Base-by-base conservation (phyloP, 169 alveolate species). In the Cryptosporidium canis region DNA sequence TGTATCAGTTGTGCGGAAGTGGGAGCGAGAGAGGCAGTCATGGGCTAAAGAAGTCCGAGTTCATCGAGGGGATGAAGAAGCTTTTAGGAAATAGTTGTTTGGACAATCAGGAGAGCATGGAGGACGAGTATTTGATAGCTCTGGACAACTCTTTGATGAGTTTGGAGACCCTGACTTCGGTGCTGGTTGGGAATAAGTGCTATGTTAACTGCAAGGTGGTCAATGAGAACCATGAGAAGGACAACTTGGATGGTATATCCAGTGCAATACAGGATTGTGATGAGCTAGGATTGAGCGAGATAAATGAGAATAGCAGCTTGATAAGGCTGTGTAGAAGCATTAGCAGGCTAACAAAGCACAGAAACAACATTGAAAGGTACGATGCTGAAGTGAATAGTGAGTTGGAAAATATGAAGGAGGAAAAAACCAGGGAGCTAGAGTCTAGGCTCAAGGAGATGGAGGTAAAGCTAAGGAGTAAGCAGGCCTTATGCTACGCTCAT, bases 301-400 rank as follows among this genome's bases (percentile, higher is more conserved):
- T 77, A 24, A 77, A 37, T 37, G 87, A 77, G 11, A 77, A 77
- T 29, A 77, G 87, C 45, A 43, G 44, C 4, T 31, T 77, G n/a
- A 39, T 77, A 37, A 77, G 87, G 11, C 55, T 77, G 35, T 77
- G 87, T 6, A 77, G 87, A 33, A 77, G 66, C 18, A 33, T 77
- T 35, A 51, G 7, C 24, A 33, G 87, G 7, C 24, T 77, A n/a
- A 55, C 72, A 37, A 55, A 58, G 33, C 87, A 77, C 51, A 56
- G 72, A 27, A 24, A 43, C 18, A 63, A 39, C 27, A 55, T 77
- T 24, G 87, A 77, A 35, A 77, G 41, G 58, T 77, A 77, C 33
- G 87, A 77, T 58, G 31, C 27, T 18, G 71, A 77, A 8, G 45
- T 77, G 29, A 77, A 77, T 45, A 61, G 31, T 41, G 87, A 77